These are phyloP conservation scores for Fagus crenata DNA, from an alignment of 306 rosid species.

Conservation along the genomic window DNA sequence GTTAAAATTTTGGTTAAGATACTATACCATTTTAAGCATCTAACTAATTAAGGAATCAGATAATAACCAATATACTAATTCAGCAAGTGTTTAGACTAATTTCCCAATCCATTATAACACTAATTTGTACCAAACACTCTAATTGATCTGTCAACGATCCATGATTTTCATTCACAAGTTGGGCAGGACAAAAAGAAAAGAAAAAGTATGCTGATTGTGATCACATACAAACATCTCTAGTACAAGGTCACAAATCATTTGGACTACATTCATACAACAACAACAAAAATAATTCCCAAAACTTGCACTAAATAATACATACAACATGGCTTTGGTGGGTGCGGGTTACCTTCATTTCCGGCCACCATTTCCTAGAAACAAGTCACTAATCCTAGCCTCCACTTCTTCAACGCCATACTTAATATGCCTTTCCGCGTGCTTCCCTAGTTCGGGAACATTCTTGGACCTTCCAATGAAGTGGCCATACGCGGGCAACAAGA, in stretches of 20 bases:
- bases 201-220: constrained; percentile 2
- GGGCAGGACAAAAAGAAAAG: neutral
- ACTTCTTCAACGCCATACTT: constrained; percentile 56
- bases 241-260: constrained; percentile 30
- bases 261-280: constrained; percentile 24
- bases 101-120: neutral
- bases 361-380: constrained; percentile 64
- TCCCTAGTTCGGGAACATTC: constrained; percentile 54
- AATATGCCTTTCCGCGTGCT: constrained; percentile 57
- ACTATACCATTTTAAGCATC: neutral
- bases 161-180: constrained; percentile 15
- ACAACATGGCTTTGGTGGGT: constrained; percentile 25
- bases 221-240: constrained; percentile 18
- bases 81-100: no score
- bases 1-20: neutral
- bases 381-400: constrained; percentile 50
- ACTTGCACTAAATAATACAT: constrained; percentile 39
- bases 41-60: neutral
- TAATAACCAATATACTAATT: neutral
- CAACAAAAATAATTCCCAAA: constrained; percentile 31
- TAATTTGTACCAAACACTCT: neutral
- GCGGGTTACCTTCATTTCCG: constrained; percentile 49
- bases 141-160: neutral
- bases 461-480: constrained; percentile 62
- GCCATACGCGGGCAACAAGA: constrained; percentile 66